These are phyloP conservation scores for Aspergillus sergii DNA, from an alignment of 2,329 filamentous ascomycete species.

Conservation along the genomic window DNA sequence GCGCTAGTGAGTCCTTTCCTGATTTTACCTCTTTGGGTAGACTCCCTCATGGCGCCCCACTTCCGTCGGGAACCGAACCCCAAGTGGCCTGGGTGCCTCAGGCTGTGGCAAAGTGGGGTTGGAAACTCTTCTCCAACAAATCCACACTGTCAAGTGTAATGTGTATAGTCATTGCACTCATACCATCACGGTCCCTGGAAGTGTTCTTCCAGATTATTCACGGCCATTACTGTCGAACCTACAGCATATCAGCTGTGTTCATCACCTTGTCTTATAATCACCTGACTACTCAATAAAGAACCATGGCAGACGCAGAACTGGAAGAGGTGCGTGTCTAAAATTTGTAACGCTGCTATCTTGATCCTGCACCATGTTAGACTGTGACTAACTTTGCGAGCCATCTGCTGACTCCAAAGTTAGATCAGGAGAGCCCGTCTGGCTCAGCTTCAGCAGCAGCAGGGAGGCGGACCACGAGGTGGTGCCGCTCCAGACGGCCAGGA, in stretches of 20 bases:
- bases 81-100: slow-evolving; percentile 22
- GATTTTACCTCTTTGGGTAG: background rate
- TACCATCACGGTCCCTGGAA: background rate
- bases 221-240: background rate
- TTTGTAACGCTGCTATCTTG: background rate
- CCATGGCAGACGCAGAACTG: slow-evolving; percentile 67
- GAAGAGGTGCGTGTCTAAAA: slow-evolving; percentile 54
- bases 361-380: background rate
- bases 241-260: background rate
- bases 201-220: background rate
- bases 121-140: slow-evolving; percentile 15
- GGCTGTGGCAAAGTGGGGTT: slow-evolving; percentile 22
- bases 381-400: background rate
- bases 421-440: slow-evolving; percentile 90
- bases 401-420: slow-evolving; percentile 48
- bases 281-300: background rate
- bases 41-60: slow-evolving; percentile 21
- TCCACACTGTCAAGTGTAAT: background rate
- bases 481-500: slow-evolving; percentile 55
- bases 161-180: background rate
- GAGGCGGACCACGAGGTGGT: slow-evolving; percentile 50
- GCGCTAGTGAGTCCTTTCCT: background rate
- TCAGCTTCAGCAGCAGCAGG: slow-evolving; percentile 84
- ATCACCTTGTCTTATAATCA: background rate
- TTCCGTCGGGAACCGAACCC: background rate